A percentile compares a stretch with the other conserved stretches of the same genome.
These are phyloP conservation scores for Litsea cubeba DNA, from an alignment of 164 flowering plant species.

Conservation along the genomic window DNA sequence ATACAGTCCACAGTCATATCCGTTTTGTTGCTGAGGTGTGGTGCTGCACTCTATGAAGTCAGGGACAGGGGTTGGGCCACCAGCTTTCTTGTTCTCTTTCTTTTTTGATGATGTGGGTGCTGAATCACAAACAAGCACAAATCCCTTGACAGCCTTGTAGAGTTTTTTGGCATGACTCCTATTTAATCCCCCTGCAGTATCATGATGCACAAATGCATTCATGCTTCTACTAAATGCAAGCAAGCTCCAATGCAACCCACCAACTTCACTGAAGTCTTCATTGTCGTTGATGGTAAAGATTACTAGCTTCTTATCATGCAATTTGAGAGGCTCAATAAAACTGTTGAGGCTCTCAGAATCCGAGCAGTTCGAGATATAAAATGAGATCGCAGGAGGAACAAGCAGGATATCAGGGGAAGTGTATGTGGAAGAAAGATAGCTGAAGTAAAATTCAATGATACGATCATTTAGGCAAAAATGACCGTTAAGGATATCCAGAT, in stretches of 20 bases:
- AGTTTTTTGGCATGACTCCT: slow-evolving; percentile 38
- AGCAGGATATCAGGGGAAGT: slow-evolving; percentile 46
- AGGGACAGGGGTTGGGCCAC: background rate
- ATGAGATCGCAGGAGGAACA: slow-evolving; percentile 76
- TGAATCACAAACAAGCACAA: slow-evolving; percentile 24
- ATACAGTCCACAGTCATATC: slow-evolving; percentile 75
- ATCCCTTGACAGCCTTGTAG: slow-evolving; percentile 31
- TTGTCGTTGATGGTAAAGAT: too few species aligned
- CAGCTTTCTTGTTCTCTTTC: too few species aligned
- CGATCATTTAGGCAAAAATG: too few species aligned
- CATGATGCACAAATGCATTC: slow-evolving; percentile 66
- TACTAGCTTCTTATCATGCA: too few species aligned
- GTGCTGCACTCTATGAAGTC: slow-evolving; percentile 30
- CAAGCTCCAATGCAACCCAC: too few species aligned
- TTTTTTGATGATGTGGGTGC: slow-evolving; percentile 1
- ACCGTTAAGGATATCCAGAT: too few species aligned
- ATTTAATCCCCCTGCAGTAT: slow-evolving; percentile 50
- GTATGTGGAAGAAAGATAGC: slow-evolving; percentile 46
- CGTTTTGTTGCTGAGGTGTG: slow-evolving; percentile 60
- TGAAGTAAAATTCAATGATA: slow-evolving; percentile 81
- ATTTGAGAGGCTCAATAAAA: too few species aligned
- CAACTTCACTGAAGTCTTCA: too few species aligned
- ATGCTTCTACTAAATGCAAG: slow-evolving; percentile 45
- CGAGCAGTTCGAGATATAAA: slow-evolving; percentile 67
- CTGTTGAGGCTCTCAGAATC: slow-evolving; percentile 35